Conservation (phyloP, 2,329 filamentous ascomycete species). For the Byssoonygena ceratinophila region DNA sequence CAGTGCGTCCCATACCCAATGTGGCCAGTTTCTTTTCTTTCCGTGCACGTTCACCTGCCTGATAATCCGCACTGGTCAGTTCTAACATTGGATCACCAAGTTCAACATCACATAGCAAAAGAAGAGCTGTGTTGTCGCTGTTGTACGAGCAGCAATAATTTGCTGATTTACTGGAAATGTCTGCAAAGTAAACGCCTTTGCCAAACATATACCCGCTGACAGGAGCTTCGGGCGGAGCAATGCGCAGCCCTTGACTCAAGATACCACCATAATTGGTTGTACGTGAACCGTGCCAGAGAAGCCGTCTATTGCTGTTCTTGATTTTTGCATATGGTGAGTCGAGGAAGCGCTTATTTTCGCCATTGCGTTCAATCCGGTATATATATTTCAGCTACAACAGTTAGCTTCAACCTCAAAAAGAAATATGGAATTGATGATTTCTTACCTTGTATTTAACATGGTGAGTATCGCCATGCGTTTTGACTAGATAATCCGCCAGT, state of each 20-base stretch:
- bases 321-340: slow-evolving; percentile 44
- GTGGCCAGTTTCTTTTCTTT: slow-evolving; percentile 54
- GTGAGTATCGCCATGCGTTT: slow-evolving; percentile 60
- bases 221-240: slow-evolving; percentile 68
- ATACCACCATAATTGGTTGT: slow-evolving; percentile 81
- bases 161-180: slow-evolving; percentile 74
- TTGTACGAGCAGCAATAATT: slow-evolving; percentile 57
- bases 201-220: slow-evolving; percentile 78
- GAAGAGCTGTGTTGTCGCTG: slow-evolving; percentile 59
- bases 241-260: slow-evolving; percentile 75
- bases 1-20: slow-evolving; percentile 55
- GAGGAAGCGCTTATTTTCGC: slow-evolving; percentile 60
- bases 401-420: slow-evolving; percentile 10
- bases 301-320: slow-evolving; percentile 54
- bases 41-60: slow-evolving; percentile 55
- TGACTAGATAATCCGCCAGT: slow-evolving; percentile 55
- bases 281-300: slow-evolving; percentile 81
- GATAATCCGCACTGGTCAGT: slow-evolving; percentile 48
- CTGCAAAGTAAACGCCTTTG: slow-evolving; percentile 79
- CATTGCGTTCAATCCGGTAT: slow-evolving; percentile 68
- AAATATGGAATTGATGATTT: neutral
- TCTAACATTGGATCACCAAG: slow-evolving; percentile 65
- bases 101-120: slow-evolving; percentile 76
- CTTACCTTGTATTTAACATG: slow-evolving; percentile 31
- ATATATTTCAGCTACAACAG: slow-evolving; percentile 51